Evolutionary conservation across 2,329 filamentous ascomycete species (phyloP).

Genomic region (Fusarium verrucosum): DNA sequence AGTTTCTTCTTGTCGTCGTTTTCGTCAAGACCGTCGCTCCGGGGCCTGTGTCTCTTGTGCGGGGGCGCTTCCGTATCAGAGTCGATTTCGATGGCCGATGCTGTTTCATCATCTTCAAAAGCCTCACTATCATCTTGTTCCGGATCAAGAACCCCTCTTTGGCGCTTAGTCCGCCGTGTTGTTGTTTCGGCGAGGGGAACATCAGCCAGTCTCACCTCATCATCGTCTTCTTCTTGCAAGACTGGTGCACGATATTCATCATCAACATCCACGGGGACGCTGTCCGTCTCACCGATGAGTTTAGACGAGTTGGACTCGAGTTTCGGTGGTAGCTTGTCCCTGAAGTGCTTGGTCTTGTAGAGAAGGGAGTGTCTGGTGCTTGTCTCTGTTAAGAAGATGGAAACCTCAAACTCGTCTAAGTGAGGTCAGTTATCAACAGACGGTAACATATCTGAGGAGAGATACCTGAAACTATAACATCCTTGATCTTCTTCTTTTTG

Average conservation of each 20-base stretch:
- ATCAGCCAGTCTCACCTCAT: constrained; percentile 48
- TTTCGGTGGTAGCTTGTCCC: constrained; percentile 62
- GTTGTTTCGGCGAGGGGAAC: constrained; percentile 45
- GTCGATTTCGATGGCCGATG: constrained; percentile 51
- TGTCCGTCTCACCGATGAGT: constrained; percentile 65
- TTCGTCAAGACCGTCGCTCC: constrained; percentile 46
- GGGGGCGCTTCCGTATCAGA: constrained; percentile 55
- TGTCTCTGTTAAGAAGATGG: constrained; percentile 90
- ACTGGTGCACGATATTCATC: constrained; percentile 49
- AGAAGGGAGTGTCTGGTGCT: constrained; percentile 86
- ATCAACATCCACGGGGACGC: constrained; percentile 64
- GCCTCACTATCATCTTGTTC: constrained; percentile 47
- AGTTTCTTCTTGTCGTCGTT: constrained; percentile 90
- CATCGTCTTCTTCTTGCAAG: constrained; percentile 61
- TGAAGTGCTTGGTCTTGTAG: constrained; percentile 83
- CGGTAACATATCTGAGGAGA: background rate
- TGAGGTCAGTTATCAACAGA: constrained; percentile 24
- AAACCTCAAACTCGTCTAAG: constrained; percentile 92
- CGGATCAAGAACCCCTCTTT: constrained; percentile 38
- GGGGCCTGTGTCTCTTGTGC: constrained; percentile 56
- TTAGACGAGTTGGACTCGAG: constrained; percentile 70
- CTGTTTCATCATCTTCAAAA: constrained; percentile 49
- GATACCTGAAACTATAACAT: constrained; percentile 82
- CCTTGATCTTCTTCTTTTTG: constrained; percentile 85
- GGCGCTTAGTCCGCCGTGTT: constrained; percentile 45